phyloP scores from a whole-genome alignment of 1,284 basidiomycete species.

The Ganoderma resinaceum region DNA sequence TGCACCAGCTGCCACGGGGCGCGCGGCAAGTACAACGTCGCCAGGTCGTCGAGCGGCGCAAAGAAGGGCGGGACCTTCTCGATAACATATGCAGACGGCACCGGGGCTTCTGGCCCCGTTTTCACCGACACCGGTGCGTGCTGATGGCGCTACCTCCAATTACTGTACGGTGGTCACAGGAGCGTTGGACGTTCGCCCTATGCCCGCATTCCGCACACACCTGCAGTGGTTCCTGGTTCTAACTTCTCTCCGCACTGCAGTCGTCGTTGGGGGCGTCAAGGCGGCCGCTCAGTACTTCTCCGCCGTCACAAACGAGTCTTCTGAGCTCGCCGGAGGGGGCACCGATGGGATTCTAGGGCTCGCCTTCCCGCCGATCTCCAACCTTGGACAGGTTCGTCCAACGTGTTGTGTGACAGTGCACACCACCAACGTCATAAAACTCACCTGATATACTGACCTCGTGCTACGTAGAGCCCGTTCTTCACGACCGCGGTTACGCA shows the following conservation, averaged over 20 bases:
- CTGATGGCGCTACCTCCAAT: neutral
- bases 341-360: constrained; percentile 39
- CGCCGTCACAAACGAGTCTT: constrained; percentile 32
- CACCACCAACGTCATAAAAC: constrained; percentile 41
- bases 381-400: constrained; percentile 26
- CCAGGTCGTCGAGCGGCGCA: constrained; percentile 44
- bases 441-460: constrained; percentile 40
- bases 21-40: constrained; percentile 40
- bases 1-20: constrained; percentile 28
- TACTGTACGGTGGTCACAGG: neutral
- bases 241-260: constrained; percentile 10
- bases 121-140: constrained; percentile 54
- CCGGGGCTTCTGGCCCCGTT: constrained; percentile 53
- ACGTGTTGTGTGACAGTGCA: constrained; percentile 14
- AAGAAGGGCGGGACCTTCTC: constrained; percentile 45
- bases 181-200: neutral
- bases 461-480: constrained; percentile 34
- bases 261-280: constrained; percentile 36
- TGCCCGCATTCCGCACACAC: neutral
- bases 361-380: constrained; percentile 36
- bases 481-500: constrained; percentile 52
- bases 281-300: constrained; percentile 35
- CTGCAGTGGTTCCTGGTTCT: neutral
- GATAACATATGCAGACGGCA: constrained; percentile 61
- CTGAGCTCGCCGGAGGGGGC: constrained; percentile 27